Percentiles rank a stretch among this genome's conserved stretches.
Evolutionary conservation across 2,329 filamentous ascomycete species (phyloP).

Genomic region (Fusarium austroafricanum): DNA sequence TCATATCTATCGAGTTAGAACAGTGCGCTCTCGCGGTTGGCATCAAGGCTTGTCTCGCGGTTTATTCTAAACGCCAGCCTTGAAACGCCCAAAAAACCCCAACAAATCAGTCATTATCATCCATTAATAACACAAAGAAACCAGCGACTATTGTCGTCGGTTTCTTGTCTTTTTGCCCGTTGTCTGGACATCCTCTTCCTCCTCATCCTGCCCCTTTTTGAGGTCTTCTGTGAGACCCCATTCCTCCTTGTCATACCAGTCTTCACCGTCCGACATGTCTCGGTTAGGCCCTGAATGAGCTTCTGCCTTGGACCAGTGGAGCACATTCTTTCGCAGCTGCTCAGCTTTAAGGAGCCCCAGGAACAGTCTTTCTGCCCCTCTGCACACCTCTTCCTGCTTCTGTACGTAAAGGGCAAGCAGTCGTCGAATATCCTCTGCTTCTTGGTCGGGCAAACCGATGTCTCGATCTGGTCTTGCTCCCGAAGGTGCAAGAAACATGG

Average conservation of each 20-base stretch:
- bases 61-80: constrained; percentile 34
- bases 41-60: constrained; percentile 34
- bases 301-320: constrained; percentile 82
- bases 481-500: constrained; percentile 76
- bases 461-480: constrained; percentile 74
- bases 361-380: constrained; percentile 75
- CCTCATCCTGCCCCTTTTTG: constrained; percentile 84
- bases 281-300: constrained; percentile 73
- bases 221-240: constrained; percentile 80
- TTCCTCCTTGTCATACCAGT: constrained; percentile 87
- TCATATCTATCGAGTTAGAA: constrained; percentile 25
- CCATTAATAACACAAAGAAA: constrained; percentile 16
- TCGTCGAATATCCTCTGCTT: constrained; percentile 82
- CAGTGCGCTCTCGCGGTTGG: constrained; percentile 35
- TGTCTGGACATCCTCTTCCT: constrained; percentile 77
- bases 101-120: constrained; percentile 44
- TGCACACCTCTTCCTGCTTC: constrained; percentile 86
- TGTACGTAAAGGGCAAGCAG: constrained; percentile 82
- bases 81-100: constrained; percentile 35
- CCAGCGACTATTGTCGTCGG: constrained; percentile 53
- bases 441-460: constrained; percentile 75
- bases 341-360: constrained; percentile 79
- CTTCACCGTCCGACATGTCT: constrained; percentile 88
- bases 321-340: constrained; percentile 75
- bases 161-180: constrained; percentile 71